These are phyloP conservation scores for Chrysanthemum seticuspe DNA, from an alignment of 129 eudicot species.

Conservation along the genomic window DNA sequence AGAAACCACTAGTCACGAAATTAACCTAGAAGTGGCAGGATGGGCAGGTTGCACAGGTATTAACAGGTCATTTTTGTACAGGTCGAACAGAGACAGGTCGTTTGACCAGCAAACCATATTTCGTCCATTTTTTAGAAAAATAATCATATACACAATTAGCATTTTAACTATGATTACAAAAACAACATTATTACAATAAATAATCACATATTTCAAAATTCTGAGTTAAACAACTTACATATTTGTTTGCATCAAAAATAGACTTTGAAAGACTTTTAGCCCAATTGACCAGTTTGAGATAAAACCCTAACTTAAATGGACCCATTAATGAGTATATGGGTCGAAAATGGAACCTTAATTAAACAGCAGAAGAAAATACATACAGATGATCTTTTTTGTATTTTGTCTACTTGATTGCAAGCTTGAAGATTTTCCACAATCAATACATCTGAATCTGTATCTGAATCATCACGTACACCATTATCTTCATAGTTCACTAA, in stretches of 20 bases:
- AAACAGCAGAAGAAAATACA: slow-evolving; percentile 9
- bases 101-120: background rate
- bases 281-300: background rate
- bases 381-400: slow-evolving; percentile 17
- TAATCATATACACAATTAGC: background rate
- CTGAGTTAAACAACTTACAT: too few relatives aligned
- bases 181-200: too few relatives aligned
- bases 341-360: background rate
- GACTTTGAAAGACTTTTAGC: too few relatives aligned
- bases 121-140: background rate
- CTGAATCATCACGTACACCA: background rate
- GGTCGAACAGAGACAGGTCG: background rate
- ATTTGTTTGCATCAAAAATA: too few relatives aligned
- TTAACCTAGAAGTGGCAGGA: background rate
- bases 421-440: slow-evolving; percentile 24
- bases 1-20: too few relatives aligned
- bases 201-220: too few relatives aligned
- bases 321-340: background rate
- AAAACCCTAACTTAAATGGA: background rate
- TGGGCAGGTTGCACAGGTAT: background rate
- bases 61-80: slow-evolving; percentile 3
- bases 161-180: too few relatives aligned
- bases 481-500: slow-evolving; percentile 20
- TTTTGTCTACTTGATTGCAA: slow-evolving; percentile 17
- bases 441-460: slow-evolving; percentile 28